Evolutionary conservation across 2,329 filamentous ascomycete species (phyloP), one percentile per base, ranked within the genome.

Genomic region (Trichophyton mentagrophytes): DNA sequence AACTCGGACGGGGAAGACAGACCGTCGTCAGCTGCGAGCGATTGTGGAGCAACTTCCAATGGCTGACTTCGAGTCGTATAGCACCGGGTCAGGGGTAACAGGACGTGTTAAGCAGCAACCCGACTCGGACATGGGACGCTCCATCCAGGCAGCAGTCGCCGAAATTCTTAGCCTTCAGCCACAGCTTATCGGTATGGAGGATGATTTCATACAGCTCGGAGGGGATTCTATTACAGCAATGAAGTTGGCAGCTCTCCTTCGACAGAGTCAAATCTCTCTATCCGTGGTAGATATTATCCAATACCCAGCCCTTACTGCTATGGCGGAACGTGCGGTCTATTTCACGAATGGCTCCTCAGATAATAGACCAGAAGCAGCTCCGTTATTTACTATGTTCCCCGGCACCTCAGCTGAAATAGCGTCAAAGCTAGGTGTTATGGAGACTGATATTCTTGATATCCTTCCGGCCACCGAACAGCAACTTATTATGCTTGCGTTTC

Each of bases 1-100:
- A 11, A 51, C 51, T 11, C 40, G 42, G 2, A 11, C 27, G 20
- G 61, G 61, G 4, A 62, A 62, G 56, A 47, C 46, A 7, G 58
- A 62, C 22, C 61, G 61, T 5, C 58, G 57, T 46, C 8, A 27
- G 7, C 60, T 73, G 9, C 66, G 69, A 17, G 62, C 27, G 27
- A 30, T 30, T 30, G 27, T 30, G 67, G 33, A 64, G 71, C 3
- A 67, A 53, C 4, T 6, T 13, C 11, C 49, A 53, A 47, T 9
- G 11, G 49, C 49, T 15, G 6, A 22, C 3, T 15, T 38, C 22
- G 56, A 46, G 33, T 8, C 38, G 9, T 17, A 9, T 22, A 13
- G n/a, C 46, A 22, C 9, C 46, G 20, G 25, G 2, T 11, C 25
- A 33, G 27, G 27, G 27, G 27, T 30, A 30, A 30, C 27, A 30